These are phyloP conservation scores for Hortiboletus flavorubellus DNA, from an alignment of 768 basidiomycete species.

Conservation along the genomic window DNA sequence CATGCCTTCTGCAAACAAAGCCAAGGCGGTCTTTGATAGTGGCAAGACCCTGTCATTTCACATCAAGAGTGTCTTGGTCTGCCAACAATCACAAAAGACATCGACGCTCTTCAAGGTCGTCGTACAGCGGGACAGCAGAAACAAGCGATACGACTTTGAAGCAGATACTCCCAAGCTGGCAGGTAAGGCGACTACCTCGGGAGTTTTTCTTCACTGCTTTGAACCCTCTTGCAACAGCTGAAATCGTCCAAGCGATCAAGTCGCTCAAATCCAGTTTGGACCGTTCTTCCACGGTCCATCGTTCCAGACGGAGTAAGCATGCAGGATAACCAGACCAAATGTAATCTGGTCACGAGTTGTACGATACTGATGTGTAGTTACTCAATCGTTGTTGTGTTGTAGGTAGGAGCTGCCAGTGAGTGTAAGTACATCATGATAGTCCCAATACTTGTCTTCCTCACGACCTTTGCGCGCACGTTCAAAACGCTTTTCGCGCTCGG, in stretches of 20 bases:
- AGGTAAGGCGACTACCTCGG: constrained; percentile 42
- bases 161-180: constrained; percentile 83
- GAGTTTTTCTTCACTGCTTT: background rate
- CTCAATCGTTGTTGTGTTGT: no score
- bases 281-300: constrained; percentile 58
- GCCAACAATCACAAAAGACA: constrained; percentile 78
- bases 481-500: no score
- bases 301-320: constrained; percentile 50
- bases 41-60: constrained; percentile 93
- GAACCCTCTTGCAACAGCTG: constrained; percentile 40
- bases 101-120: constrained; percentile 87
- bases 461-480: no score
- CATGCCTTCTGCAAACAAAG: constrained; percentile 80
- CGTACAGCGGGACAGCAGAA: constrained; percentile 66
- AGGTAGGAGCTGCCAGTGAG: no score
- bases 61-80: constrained; percentile 79
- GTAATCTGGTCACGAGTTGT: no score
- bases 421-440: no score
- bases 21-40: constrained; percentile 79
- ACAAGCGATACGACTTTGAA: constrained; percentile 97
- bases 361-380: no score
- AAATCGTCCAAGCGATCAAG: constrained; percentile 75
- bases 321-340: background rate
- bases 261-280: constrained; percentile 63
- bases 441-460: no score